phyloP scores from a whole-genome alignment of 2,329 filamentous ascomycete genomes.

The Xylariaceae sp. region DNA sequence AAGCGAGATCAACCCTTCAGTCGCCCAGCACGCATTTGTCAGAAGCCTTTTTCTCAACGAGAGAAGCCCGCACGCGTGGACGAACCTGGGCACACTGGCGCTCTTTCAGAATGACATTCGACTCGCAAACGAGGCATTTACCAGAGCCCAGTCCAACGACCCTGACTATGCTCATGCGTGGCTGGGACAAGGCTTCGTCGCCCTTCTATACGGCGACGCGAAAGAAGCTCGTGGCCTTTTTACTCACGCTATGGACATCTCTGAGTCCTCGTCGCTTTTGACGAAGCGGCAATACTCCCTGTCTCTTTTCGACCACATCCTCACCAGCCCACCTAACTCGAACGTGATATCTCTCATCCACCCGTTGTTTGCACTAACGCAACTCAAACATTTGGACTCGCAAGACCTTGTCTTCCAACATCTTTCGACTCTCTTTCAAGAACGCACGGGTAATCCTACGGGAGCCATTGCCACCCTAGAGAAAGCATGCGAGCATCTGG shows the following conservation, averaged over 20 bases:
- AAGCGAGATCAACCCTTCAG: slow-evolving; percentile 73
- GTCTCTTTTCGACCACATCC: slow-evolving; percentile 74
- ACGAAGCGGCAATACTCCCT: slow-evolving; percentile 73
- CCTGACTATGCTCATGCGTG: slow-evolving; percentile 90
- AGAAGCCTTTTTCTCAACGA: slow-evolving; percentile 91
- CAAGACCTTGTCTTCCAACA: slow-evolving; percentile 68
- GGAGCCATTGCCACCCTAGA: slow-evolving; percentile 58
- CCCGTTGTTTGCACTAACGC: slow-evolving; percentile 80
- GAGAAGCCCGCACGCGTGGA: slow-evolving; percentile 76
- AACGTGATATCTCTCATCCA: slow-evolving; percentile 64
- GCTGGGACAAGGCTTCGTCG: slow-evolving; percentile 86
- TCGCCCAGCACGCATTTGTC: slow-evolving; percentile 89
- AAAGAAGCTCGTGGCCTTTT: slow-evolving; percentile 79
- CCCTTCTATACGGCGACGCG: slow-evolving; percentile 64
- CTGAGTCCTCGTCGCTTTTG: slow-evolving; percentile 65
- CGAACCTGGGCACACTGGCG: slow-evolving; percentile 82
- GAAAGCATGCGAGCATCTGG: slow-evolving; percentile 59
- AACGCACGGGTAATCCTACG: slow-evolving; percentile 64
- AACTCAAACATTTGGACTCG: slow-evolving; percentile 65
- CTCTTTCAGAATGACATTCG: slow-evolving; percentile 75
- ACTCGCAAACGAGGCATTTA: slow-evolving; percentile 86
- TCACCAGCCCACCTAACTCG: slow-evolving; percentile 45
- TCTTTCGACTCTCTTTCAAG: slow-evolving; percentile 70
- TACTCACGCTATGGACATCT: slow-evolving; percentile 89
- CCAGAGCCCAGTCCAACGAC: slow-evolving; percentile 84